These are phyloP conservation scores for Sarocladiaceae sp. DNA, from an alignment of 2,329 filamentous ascomycete species.

Conservation along the genomic window DNA sequence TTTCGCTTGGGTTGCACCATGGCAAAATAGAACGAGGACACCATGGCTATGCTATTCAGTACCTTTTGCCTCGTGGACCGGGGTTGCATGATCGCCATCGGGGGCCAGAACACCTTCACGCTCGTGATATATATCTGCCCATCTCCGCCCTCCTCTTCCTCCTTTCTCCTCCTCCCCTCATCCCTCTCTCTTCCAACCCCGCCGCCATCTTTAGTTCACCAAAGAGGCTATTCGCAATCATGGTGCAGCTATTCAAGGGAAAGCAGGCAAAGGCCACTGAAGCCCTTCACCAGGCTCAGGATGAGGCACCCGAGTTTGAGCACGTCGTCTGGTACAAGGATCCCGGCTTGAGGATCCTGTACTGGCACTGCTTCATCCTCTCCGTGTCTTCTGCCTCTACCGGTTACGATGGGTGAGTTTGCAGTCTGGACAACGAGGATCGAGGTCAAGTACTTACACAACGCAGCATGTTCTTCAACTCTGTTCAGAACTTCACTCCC, in stretches of 20 bases:
- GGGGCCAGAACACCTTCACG: background rate
- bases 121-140: conserved; percentile 1
- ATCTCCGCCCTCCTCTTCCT: background rate
- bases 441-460: too few relatives aligned
- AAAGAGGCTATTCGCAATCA: background rate
- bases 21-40: too few relatives aligned
- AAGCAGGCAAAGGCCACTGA: conserved; percentile 8
- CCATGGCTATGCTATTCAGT: background rate
- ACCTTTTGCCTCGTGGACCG: too few relatives aligned
- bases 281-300: conserved; percentile 31
- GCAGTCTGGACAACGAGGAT: too few relatives aligned
- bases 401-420: conserved; percentile 48
- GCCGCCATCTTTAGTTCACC: too few relatives aligned
- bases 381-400: conserved; percentile 58
- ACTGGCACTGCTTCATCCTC: conserved; percentile 48
- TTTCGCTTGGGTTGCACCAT: too few relatives aligned
- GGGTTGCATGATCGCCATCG: background rate
- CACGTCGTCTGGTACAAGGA: conserved; percentile 52
- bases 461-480: conserved; percentile 47
- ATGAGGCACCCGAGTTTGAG: conserved; percentile 46
- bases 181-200: background rate
- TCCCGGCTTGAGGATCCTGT: conserved; percentile 52
- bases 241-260: background rate
- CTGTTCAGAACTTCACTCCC: conserved; percentile 50
- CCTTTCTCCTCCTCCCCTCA: background rate